phyloP scores from a whole-genome alignment of 1,284 basidiomycete species.

The Malassezia arunalokei region DNA sequence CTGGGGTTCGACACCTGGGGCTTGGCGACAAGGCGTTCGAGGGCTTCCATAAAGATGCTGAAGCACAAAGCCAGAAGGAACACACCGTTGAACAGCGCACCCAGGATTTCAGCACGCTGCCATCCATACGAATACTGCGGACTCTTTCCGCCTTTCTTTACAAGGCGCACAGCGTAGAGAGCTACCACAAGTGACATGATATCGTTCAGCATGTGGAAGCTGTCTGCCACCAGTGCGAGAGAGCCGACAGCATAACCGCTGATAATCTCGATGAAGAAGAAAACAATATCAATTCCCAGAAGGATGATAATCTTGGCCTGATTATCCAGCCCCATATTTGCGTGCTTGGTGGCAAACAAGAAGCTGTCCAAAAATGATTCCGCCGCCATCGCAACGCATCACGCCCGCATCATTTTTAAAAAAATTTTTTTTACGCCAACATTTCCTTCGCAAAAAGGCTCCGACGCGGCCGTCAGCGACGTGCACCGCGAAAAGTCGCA shows the following conservation, averaged over 20 bases:
- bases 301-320: conserved; percentile 53
- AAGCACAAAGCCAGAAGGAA: conserved; percentile 92
- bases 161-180: conserved; percentile 71
- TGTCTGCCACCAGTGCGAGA: conserved; percentile 86
- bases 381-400: too few relatives aligned
- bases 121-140: conserved; percentile 78
- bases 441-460: too few relatives aligned
- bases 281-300: conserved; percentile 69
- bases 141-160: conserved; percentile 2
- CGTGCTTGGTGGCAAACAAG: not conserved
- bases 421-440: too few relatives aligned
- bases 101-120: conserved; percentile 94
- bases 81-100: conserved; percentile 74
- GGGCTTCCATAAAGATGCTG: conserved; percentile 83
- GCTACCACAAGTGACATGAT: conserved; percentile 89
- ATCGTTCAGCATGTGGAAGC: conserved; percentile 77
- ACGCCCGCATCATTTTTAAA: too few relatives aligned
- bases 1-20: conserved; percentile 70
- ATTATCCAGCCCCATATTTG: conserved; percentile 16
- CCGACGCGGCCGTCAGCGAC: too few relatives aligned
- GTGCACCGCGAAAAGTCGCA: too few relatives aligned
- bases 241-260: conserved; percentile 72
- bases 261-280: conserved; percentile 85
- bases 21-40: conserved; percentile 69
- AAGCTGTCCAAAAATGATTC: not conserved